These are phyloP conservation scores for Cenchrus purpureus DNA, from an alignment of 176 grass and related monocot species.

Conservation along the genomic window DNA sequence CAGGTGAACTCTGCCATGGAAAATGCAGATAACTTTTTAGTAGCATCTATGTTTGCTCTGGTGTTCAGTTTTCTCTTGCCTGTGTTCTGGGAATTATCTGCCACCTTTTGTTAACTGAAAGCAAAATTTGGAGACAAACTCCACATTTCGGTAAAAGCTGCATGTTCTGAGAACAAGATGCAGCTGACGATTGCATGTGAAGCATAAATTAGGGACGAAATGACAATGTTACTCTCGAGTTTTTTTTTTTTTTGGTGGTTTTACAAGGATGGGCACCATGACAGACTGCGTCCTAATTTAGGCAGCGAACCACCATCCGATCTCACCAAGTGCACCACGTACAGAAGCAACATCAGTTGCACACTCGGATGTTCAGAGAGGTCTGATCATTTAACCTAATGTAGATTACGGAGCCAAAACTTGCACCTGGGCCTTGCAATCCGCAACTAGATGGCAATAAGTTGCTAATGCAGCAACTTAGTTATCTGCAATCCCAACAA, in stretches of 20 bases:
- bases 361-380: not conserved
- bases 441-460: conserved; percentile 16
- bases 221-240: not conserved
- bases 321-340: not conserved
- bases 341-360: not conserved
- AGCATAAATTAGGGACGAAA: not conserved
- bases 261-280: conserved; percentile 29
- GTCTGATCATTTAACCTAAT: conserved; percentile 1
- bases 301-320: not conserved
- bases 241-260: not conserved
- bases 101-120: not conserved
- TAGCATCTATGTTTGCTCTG: not conserved
- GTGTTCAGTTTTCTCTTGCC: not conserved
- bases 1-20: conserved; percentile 10
- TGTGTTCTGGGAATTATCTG: not conserved
- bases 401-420: conserved; percentile 20
- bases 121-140: not conserved
- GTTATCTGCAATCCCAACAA: conserved; percentile 33
- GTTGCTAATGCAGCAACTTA: conserved; percentile 35
- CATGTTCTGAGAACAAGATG: not conserved
- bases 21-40: conserved; percentile 7
- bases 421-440: conserved; percentile 7
- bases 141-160: not conserved
- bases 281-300: conserved; percentile 9
- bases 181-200: not conserved